phyloP scores from a whole-genome alignment of 768 basidiomycete genomes.

The Leccinum subtestaceum region DNA sequence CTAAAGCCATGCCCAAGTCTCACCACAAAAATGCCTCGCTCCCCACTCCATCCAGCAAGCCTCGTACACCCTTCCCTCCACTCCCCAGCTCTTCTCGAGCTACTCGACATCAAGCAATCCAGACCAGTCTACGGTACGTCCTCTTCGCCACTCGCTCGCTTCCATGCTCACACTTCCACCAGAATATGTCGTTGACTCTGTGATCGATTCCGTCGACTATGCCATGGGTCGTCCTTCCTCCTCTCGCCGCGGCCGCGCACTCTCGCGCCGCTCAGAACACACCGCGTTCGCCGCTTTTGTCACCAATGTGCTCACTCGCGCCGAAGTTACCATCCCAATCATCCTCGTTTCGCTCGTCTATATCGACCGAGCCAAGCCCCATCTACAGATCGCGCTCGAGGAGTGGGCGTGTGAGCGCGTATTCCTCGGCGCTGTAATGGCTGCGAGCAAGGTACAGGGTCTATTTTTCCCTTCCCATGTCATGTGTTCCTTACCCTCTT shows the following conservation, averaged over 20 bases:
- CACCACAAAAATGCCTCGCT: constrained; percentile 19
- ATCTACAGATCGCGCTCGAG: constrained; percentile 77
- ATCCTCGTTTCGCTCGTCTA: constrained; percentile 73
- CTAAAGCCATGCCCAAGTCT: constrained; percentile 11
- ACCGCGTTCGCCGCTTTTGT: constrained; percentile 64
- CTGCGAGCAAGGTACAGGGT: constrained; percentile 70
- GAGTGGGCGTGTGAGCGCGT: constrained; percentile 89
- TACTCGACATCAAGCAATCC: constrained; percentile 63
- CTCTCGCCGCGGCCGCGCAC: constrained; percentile 47
- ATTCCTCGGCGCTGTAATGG: constrained; percentile 86
- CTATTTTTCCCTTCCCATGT: constrained; percentile 20
- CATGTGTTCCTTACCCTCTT: constrained; percentile 5
- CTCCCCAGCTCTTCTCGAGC: constrained; percentile 63
- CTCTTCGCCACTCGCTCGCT: neutral
- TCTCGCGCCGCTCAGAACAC: constrained; percentile 49
- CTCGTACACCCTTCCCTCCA: constrained; percentile 65
- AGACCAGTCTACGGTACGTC: constrained; percentile 62
- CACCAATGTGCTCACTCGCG: constrained; percentile 63
- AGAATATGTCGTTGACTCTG: constrained; percentile 72
- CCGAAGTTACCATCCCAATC: constrained; percentile 69
- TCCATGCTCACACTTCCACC: neutral
- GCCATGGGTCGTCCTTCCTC: constrained; percentile 68
- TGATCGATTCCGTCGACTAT: constrained; percentile 72
- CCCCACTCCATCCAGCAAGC: constrained; percentile 44
- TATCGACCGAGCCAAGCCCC: constrained; percentile 72